These are phyloP conservation scores for Hypomyces rosellus DNA, from an alignment of 2,329 filamentous ascomycete species.

Conservation along the genomic window DNA sequence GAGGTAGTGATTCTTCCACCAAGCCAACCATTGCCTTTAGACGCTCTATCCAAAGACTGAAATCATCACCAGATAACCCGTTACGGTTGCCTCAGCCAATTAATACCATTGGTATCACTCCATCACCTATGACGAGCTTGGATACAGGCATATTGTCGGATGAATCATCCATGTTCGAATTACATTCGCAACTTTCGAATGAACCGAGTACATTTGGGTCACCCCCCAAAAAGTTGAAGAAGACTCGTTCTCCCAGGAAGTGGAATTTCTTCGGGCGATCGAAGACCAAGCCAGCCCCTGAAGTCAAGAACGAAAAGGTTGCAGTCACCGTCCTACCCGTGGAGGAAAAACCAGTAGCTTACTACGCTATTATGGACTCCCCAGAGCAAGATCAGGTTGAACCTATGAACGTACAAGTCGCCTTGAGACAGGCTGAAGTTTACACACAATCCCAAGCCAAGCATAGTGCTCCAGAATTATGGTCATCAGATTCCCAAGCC, in stretches of 20 bases:
- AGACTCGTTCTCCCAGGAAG: slow-evolving; percentile 50
- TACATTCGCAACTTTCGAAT: slow-evolving; percentile 30
- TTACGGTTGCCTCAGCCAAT: slow-evolving; percentile 49
- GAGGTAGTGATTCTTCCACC: slow-evolving; percentile 45
- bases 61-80: slow-evolving; percentile 37
- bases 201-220: slow-evolving; percentile 23
- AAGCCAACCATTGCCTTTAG: slow-evolving; percentile 49
- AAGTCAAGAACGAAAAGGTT: slow-evolving; percentile 32
- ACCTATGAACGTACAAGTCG: slow-evolving; percentile 33
- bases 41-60: slow-evolving; percentile 47
- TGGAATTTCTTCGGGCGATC: slow-evolving; percentile 60
- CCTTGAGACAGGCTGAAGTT: slow-evolving; percentile 44
- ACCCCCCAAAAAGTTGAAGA: slow-evolving; percentile 48
- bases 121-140: slow-evolving; percentile 49
- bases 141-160: slow-evolving; percentile 53
- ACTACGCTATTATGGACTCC: slow-evolving; percentile 57
- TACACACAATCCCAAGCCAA: slow-evolving; percentile 20
- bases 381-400: slow-evolving; percentile 48
- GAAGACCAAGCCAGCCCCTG: slow-evolving; percentile 34
- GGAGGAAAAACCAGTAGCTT: slow-evolving; percentile 48
- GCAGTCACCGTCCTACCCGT: slow-evolving; percentile 43
- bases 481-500: neutral
- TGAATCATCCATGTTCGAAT: slow-evolving; percentile 40
- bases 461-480: neutral
- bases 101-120: slow-evolving; percentile 35